Base-by-base conservation (phyloP, 176 grass and related monocot genomes). In the Cymbopogon citratus region DNA sequence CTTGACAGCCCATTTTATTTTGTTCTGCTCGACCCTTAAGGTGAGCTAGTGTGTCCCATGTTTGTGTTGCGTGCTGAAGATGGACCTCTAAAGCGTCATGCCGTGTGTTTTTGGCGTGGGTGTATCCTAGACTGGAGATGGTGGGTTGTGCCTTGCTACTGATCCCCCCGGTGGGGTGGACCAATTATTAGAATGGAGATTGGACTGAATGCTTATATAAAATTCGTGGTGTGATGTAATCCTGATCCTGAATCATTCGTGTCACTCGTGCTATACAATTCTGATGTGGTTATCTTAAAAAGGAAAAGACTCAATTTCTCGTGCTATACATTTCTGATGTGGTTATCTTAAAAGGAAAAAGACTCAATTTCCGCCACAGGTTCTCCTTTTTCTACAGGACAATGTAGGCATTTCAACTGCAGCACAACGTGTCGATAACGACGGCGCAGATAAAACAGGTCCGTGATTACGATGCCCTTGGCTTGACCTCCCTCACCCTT, bases 1-100 rank as follows among this genome's bases (percentile, higher is more conserved):
- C 52, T 68, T 27, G 78, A 70, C 48, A 81, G 65, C 78, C 1
- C 31, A 3, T 7, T 26, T 27, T 68, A 36, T 81, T 81, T 81
- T 81, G 78, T 57, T 81, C 7, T 81, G 48, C 5, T 39, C 14
- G 31, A 5, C n/a, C 24, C 24, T 7, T 39, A 39, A 7, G 46
- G 48, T 40, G 78, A 70, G 46, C 46, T 41, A 57, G 7, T 57
- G 31, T 7, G 31, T 33, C 64, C 49, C 46, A 27, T 27, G 21
- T 40, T 12, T 80, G 43, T 79, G 29, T 5, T 69, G 31, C 38
- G 29, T 57, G 78, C 78, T 18, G 4, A 54, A 74, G 45, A 69
- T 51, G 65, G 65, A 79, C 41, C n/a, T 46, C 8, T 7, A 13
- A 23, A 67, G 43, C 19, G 28, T 5, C 15, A 41, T 68, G 78